Evolutionary conservation across 2,329 filamentous ascomycete species (phyloP).

Genomic region (Pseudopyricularia cyperi): DNA sequence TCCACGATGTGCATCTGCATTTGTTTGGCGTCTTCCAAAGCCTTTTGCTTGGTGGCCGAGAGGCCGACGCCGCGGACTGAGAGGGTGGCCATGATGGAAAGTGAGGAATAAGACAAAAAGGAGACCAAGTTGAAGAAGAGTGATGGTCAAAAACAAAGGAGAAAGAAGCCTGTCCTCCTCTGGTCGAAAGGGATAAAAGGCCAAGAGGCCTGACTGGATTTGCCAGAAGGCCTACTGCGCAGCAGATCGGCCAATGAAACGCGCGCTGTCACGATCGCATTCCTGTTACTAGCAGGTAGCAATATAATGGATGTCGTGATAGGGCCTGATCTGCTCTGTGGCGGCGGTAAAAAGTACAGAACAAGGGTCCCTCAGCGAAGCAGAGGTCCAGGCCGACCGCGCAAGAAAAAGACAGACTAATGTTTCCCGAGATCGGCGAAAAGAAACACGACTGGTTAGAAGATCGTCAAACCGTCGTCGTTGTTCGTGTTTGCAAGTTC

Average conservation of each 20-base stretch:
- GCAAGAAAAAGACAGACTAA: too few species aligned
- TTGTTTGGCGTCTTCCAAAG: slow-evolving; percentile 49
- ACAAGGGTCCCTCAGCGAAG: too few species aligned
- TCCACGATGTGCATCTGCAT: slow-evolving; percentile 48
- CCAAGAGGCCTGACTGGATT: not conserved
- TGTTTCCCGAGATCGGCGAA: too few species aligned
- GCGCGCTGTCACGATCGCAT: not conserved
- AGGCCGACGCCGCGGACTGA: slow-evolving; percentile 17
- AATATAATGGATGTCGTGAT: not conserved
- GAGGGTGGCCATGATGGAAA: slow-evolving; percentile 15
- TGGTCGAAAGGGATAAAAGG: not conserved
- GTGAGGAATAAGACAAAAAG: not conserved
- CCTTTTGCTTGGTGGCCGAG: slow-evolving; percentile 23
- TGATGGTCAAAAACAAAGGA: not conserved
- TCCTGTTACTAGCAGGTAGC: not conserved
- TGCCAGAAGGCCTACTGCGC: not conserved
- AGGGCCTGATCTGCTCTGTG: not conserved
- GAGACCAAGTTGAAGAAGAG: not conserved
- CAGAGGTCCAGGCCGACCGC: too few species aligned
- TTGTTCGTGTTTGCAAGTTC: too few species aligned
- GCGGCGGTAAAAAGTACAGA: too few species aligned
- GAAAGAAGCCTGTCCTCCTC: not conserved
- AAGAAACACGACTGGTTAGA: too few species aligned
- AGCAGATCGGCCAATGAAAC: not conserved
- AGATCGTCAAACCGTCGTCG: too few species aligned